These are phyloP conservation scores for Borovskyia barvae DNA, from an alignment of 208 protist genomes.

Conservation along the genomic window DNA sequence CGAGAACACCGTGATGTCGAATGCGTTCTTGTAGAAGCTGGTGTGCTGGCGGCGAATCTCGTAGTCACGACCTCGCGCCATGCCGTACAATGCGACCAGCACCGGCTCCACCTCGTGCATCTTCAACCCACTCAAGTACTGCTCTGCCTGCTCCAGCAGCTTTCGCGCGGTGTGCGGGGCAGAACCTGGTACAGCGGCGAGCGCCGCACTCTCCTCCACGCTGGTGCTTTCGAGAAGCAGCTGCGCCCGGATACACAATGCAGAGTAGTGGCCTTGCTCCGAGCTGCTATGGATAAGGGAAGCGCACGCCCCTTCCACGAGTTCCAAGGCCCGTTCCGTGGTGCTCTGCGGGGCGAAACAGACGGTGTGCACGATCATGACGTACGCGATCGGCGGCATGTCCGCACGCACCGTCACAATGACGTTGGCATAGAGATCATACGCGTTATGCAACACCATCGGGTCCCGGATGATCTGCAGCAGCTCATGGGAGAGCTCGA, in stretches of 20 bases:
- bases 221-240: slow-evolving; percentile 64
- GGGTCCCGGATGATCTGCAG: slow-evolving; percentile 67
- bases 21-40: slow-evolving; percentile 82
- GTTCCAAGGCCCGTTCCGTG: slow-evolving; percentile 54
- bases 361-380: slow-evolving; percentile 75
- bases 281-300: slow-evolving; percentile 43
- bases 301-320: slow-evolving; percentile 61
- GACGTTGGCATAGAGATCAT: slow-evolving; percentile 77
- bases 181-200: slow-evolving; percentile 41
- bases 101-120: slow-evolving; percentile 88
- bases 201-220: slow-evolving; percentile 20
- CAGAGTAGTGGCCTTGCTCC: slow-evolving; percentile 59
- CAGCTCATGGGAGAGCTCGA: slow-evolving; percentile 70
- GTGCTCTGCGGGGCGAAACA: slow-evolving; percentile 71
- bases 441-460: slow-evolving; percentile 48
- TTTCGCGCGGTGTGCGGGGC: slow-evolving; percentile 58
- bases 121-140: slow-evolving; percentile 61
- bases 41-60: slow-evolving; percentile 79
- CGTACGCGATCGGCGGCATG: slow-evolving; percentile 84
- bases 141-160: slow-evolving; percentile 74
- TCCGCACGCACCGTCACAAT: slow-evolving; percentile 64
- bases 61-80: slow-evolving; percentile 85
- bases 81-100: slow-evolving; percentile 64
- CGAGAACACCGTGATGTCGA: slow-evolving; percentile 71
- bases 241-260: slow-evolving; percentile 80